Conservation (phyloP, 2,329 filamentous ascomycete species). For the Colletotrichum musae region DNA sequence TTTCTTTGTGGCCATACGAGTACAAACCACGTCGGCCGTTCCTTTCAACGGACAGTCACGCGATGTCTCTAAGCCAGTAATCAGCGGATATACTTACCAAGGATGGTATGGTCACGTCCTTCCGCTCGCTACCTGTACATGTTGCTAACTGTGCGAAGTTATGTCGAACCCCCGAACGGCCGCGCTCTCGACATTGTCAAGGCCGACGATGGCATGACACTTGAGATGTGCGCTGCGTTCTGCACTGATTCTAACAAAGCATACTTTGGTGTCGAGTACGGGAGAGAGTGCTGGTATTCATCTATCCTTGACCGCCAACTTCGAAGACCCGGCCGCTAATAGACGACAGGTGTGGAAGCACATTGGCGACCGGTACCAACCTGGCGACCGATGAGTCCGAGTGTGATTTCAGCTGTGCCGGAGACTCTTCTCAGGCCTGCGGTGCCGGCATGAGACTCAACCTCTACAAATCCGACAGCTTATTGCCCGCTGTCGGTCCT, state of each 20-base stretch:
- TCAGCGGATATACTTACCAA: constrained; percentile 19
- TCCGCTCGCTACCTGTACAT: neutral
- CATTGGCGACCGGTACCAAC: constrained; percentile 32
- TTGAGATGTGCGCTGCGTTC: constrained; percentile 50
- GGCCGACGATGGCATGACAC: constrained; percentile 51
- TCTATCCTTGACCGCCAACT: constrained; percentile 15
- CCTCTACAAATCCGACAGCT: constrained; percentile 38
- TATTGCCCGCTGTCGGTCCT: neutral
- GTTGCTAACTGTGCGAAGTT: constrained; percentile 42
- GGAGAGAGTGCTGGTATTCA: constrained; percentile 54
- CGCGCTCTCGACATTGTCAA: constrained; percentile 49
- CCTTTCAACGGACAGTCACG: constrained; percentile 21
- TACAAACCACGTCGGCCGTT: neutral
- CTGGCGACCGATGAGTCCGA: constrained; percentile 23
- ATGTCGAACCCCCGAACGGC: constrained; percentile 48
- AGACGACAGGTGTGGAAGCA: constrained; percentile 46
- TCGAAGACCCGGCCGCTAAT: neutral
- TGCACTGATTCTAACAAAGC: constrained; percentile 45
- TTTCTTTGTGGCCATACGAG: neutral
- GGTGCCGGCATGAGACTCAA: constrained; percentile 33
- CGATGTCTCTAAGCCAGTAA: neutral
- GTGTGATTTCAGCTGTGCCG: constrained; percentile 30
- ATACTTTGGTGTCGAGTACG: constrained; percentile 56
- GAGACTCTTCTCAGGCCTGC: constrained; percentile 20
- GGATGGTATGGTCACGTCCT: constrained; percentile 6